Percentiles rank a stretch among this genome's conserved stretches.
phyloP scores from a whole-genome alignment of 2,329 filamentous ascomycete species.

The Ceratocystis huliohia region DNA sequence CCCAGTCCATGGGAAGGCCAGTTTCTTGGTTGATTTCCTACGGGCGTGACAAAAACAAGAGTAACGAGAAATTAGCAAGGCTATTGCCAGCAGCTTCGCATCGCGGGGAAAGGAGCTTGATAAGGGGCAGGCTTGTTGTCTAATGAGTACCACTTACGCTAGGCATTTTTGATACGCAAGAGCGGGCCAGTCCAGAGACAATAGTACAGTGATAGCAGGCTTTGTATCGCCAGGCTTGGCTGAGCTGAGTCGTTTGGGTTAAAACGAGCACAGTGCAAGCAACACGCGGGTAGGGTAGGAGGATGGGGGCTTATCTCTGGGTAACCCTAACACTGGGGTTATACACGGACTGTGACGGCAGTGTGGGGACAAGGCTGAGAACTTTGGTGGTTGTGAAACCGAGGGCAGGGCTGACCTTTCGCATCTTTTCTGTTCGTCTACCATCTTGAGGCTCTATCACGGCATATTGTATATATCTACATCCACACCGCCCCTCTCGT shows the following conservation, averaged over 20 bases:
- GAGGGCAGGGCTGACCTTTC: no score
- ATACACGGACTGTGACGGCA: background rate
- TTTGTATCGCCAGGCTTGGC: no score
- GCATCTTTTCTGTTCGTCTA: no score
- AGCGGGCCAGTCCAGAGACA: no score
- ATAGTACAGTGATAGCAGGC: no score
- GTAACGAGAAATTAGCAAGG: no score
- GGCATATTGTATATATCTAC: no score
- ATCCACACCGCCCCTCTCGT: no score
- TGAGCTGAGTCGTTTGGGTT: no score
- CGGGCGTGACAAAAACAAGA: background rate
- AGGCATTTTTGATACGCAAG: background rate
- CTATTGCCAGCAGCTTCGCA: background rate
- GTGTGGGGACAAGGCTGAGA: background rate
- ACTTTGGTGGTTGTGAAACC: no score
- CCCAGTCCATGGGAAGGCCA: slow-evolving; percentile 78
- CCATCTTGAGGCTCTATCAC: no score
- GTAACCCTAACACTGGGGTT: background rate
- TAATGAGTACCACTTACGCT: slow-evolving; percentile 1
- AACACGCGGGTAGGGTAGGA: background rate
- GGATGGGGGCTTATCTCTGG: background rate
- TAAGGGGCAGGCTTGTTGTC: background rate
- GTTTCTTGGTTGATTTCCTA: slow-evolving; percentile 37
- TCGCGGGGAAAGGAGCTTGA: background rate
- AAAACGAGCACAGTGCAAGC: background rate